These are phyloP conservation scores for Arthroderma uncinatum DNA, from an alignment of 2,329 filamentous ascomycete species.

Conservation along the genomic window DNA sequence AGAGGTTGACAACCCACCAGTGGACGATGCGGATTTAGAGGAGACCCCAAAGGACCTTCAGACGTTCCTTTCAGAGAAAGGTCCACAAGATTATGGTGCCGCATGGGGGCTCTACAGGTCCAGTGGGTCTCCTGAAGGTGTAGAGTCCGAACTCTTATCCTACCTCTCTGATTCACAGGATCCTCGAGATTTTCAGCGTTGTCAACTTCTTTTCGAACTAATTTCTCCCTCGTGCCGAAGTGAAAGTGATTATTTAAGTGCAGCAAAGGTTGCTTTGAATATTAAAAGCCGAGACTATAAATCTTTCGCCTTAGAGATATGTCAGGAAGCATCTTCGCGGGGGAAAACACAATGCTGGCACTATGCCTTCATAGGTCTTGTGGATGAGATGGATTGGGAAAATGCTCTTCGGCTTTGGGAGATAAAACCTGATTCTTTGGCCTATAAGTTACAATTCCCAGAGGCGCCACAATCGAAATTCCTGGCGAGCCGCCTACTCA, in stretches of 20 bases:
- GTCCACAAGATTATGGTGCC: slow-evolving; percentile 24
- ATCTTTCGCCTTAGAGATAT: slow-evolving; percentile 30
- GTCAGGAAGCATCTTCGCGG: slow-evolving; percentile 28
- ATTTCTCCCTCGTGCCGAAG: slow-evolving; percentile 30
- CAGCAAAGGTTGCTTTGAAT: slow-evolving; percentile 35
- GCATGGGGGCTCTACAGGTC: slow-evolving; percentile 34
- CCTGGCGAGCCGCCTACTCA: slow-evolving; percentile 18
- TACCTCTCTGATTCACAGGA: slow-evolving; percentile 32
- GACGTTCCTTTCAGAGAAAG: slow-evolving; percentile 7
- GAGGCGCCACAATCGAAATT: slow-evolving; percentile 8
- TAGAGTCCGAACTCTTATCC: slow-evolving; percentile 18
- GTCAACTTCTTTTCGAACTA: slow-evolving; percentile 37
- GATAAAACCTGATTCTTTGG: slow-evolving; percentile 14
- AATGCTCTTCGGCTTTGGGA: slow-evolving; percentile 24
- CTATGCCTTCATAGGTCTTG: slow-evolving; percentile 23
- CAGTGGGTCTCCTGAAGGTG: slow-evolving; percentile 21
- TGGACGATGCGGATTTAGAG: neutral
- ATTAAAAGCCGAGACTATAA: slow-evolving; percentile 25
- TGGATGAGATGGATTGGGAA: slow-evolving; percentile 26
- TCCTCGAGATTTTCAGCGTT: slow-evolving; percentile 32
- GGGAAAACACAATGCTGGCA: slow-evolving; percentile 22
- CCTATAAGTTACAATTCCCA: neutral
- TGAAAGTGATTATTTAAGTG: slow-evolving; percentile 35
- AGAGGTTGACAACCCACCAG: neutral
- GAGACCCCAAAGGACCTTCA: slow-evolving; percentile 1